These are phyloP conservation scores for Trebouxia gelatinosa DNA, from an alignment of 163 green algal species.

Conservation along the genomic window DNA sequence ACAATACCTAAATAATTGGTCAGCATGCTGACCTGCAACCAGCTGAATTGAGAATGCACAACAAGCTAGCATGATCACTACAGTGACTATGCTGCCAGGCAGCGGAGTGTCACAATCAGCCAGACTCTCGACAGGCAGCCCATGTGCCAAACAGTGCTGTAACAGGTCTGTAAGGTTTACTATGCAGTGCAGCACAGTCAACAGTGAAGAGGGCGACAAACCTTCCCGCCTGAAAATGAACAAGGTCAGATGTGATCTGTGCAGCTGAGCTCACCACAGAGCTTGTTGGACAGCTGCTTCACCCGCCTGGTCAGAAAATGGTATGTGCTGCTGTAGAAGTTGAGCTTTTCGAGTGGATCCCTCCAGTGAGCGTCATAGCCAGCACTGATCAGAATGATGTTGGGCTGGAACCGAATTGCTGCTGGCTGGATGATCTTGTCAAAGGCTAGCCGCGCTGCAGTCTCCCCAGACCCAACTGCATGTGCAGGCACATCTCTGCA, in stretches of 20 bases:
- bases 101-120: no score
- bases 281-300: conserved; percentile 52
- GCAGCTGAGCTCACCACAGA: conserved; percentile 47
- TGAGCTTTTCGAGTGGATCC: conserved; percentile 79
- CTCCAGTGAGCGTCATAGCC: conserved; percentile 87
- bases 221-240: conserved; percentile 89
- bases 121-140: no score
- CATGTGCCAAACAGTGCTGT: no score
- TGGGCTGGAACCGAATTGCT: conserved; percentile 71
- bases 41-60: no score
- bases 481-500: no score
- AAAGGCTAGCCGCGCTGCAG: conserved; percentile 52
- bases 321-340: conserved; percentile 71
- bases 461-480: conserved; percentile 65
- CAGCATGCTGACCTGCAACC: no score
- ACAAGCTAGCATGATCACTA: no score
- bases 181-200: no score
- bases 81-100: no score
- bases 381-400: conserved; percentile 83
- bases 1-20: no score
- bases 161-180: no score
- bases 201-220: no score
- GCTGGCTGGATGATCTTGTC: conserved; percentile 74
- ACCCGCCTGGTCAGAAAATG: conserved; percentile 53
- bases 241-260: conserved; percentile 85